phyloP scores from a whole-genome alignment of 306 rosid species.

The Vigna reflexopilosa region DNA sequence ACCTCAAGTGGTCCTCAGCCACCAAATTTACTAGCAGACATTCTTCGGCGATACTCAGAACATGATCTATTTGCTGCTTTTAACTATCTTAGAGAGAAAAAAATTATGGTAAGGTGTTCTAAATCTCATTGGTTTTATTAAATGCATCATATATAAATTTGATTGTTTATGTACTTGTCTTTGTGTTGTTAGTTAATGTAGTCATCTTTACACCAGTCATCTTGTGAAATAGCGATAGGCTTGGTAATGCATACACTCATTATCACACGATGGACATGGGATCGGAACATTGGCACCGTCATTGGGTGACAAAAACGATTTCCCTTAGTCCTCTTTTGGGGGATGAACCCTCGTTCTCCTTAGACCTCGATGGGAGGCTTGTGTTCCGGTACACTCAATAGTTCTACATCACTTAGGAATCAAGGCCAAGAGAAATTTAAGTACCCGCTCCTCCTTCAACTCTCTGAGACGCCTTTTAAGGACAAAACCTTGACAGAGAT shows the following conservation, averaged over 20 bases:
- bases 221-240: background rate
- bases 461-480: too few species aligned
- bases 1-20: conserved; percentile 70
- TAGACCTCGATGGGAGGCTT: too few species aligned
- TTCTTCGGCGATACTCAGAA: conserved; percentile 88
- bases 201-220: conserved; percentile 32
- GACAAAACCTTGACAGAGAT: too few species aligned
- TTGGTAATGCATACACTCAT: background rate
- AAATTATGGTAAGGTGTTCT: conserved; percentile 71
- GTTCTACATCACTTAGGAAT: too few species aligned
- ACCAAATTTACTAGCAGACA: conserved; percentile 76
- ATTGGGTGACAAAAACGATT: too few species aligned
- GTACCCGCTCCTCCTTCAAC: too few species aligned
- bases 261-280: background rate
- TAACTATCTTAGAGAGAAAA: conserved; percentile 86
- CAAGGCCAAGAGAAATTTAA: too few species aligned
- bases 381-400: too few species aligned
- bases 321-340: too few species aligned
- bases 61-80: conserved; percentile 95
- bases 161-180: conserved; percentile 36
- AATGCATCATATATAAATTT: conserved; percentile 24
- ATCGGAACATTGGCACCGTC: too few species aligned
- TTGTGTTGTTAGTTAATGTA: conserved; percentile 20
- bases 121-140: conserved; percentile 23
- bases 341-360: too few species aligned